Evolutionary conservation across 1,284 basidiomycete species (phyloP).

Genomic region (Anthracocystis setariae): DNA sequence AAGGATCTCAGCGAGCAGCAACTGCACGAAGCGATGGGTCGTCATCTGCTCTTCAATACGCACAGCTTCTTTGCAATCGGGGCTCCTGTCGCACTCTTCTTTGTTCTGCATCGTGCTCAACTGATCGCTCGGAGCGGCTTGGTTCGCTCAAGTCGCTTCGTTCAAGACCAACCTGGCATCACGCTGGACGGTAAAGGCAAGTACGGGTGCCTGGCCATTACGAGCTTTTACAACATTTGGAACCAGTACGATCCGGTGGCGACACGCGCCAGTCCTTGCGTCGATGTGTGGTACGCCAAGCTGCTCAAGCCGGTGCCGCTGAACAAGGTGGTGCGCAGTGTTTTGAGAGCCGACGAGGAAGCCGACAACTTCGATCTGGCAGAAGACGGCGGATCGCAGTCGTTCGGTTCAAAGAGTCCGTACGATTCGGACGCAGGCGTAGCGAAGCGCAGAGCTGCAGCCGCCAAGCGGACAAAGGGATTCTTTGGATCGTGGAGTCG

Average conservation of each 20-base stretch:
- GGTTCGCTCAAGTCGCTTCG: conserved; percentile 70
- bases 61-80: conserved; percentile 72
- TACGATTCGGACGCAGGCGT: conserved; percentile 25
- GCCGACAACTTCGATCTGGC: conserved; percentile 37
- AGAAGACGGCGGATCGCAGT: conserved; percentile 33
- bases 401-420: conserved; percentile 28
- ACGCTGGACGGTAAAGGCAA: conserved; percentile 70
- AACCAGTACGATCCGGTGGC: conserved; percentile 72
- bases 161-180: conserved; percentile 65
- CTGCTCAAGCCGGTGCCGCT: conserved; percentile 38
- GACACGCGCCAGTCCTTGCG: conserved; percentile 68
- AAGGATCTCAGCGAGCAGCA: conserved; percentile 18
- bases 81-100: conserved; percentile 72
- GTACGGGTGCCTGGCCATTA: conserved; percentile 72
- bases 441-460: conserved; percentile 33
- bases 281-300: conserved; percentile 65
- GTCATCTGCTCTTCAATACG: conserved; percentile 68
- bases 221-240: conserved; percentile 72
- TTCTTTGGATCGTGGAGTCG: conserved; percentile 41
- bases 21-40: conserved; percentile 15
- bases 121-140: conserved; percentile 71
- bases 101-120: conserved; percentile 72
- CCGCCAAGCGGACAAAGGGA: conserved; percentile 25
- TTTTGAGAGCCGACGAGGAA: conserved; percentile 29
- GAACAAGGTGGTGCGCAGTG: conserved; percentile 37